Evolutionary conservation across 768 basidiomycete genomes (phyloP).

Genomic region (Boletus sensibilis): DNA sequence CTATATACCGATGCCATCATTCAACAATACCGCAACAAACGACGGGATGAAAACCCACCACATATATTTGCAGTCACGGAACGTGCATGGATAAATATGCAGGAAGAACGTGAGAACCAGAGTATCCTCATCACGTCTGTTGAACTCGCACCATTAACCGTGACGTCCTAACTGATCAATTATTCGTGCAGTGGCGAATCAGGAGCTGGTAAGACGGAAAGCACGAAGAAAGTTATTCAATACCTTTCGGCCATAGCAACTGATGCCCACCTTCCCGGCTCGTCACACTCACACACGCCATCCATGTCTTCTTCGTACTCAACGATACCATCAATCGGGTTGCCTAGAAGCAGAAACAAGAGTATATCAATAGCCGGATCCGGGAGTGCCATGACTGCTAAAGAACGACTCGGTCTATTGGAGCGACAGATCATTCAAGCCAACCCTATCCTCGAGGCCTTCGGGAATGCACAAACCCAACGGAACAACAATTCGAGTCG

Average conservation of each 20-base stretch:
- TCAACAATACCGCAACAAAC: constrained; percentile 85
- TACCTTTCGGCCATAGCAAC: constrained; percentile 97
- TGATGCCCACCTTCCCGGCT: constrained; percentile 57
- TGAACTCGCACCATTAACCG: background rate
- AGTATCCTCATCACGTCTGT: constrained; percentile 96
- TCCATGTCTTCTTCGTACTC: constrained; percentile 56
- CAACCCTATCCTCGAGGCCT: constrained; percentile 96
- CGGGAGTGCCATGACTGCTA: constrained; percentile 51
- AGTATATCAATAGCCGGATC: constrained; percentile 47
- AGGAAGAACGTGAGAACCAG: constrained; percentile 94
- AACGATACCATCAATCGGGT: constrained; percentile 61
- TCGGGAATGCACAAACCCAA: constrained; percentile 98
- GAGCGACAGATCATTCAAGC: constrained; percentile 97
- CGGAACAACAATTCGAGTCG: constrained; percentile 98
- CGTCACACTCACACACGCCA: constrained; percentile 67
- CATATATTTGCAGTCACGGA: constrained; percentile 98
- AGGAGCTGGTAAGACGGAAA: constrained; percentile 98
- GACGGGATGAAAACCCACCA: constrained; percentile 90
- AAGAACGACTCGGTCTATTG: constrained; percentile 79
- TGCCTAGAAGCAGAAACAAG: constrained; percentile 66
- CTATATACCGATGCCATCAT: constrained; percentile 88
- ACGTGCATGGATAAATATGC: constrained; percentile 97
- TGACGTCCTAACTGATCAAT: constrained; percentile 10
- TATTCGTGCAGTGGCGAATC: constrained; percentile 80
- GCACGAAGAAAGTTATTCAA: constrained; percentile 98